Percentiles rank a stretch among this genome's conserved stretches.
Conservation (phyloP, 768 basidiomycete species). For the Sporobolomyces phaffii region DNA sequence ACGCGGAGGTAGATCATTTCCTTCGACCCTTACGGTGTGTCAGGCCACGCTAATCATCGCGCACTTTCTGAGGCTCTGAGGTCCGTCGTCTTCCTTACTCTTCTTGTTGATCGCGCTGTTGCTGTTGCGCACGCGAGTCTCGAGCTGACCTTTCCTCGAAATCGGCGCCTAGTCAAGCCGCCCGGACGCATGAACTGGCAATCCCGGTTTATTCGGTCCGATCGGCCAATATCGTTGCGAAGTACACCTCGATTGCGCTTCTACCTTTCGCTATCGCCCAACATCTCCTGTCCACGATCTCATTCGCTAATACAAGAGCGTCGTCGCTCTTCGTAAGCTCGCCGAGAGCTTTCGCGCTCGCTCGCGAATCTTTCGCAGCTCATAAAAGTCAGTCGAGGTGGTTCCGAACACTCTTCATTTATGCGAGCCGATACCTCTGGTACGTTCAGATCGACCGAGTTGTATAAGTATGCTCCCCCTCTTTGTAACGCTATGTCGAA, state of each 20-base stretch:
- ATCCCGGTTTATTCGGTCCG: slow-evolving; percentile 20
- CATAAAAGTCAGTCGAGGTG: slow-evolving; percentile 47
- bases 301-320: background rate
- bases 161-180: background rate
- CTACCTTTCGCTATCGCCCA: slow-evolving; percentile 21
- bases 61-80: too few relatives aligned
- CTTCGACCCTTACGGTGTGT: slow-evolving; percentile 48
- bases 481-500: too few relatives aligned
- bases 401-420: slow-evolving; percentile 48
- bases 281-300: background rate
- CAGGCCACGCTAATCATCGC: slow-evolving; percentile 48
- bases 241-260: slow-evolving; percentile 34
- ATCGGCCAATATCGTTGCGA: slow-evolving; percentile 32
- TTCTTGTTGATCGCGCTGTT: too few relatives aligned
- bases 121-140: too few relatives aligned
- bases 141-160: background rate
- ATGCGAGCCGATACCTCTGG: slow-evolving; percentile 48
- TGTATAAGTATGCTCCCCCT: slow-evolving; percentile 7
- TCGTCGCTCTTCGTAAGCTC: slow-evolving; percentile 34
- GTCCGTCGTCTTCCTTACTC: too few relatives aligned
- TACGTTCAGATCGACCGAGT: slow-evolving; percentile 42
- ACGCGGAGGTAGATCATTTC: slow-evolving; percentile 45
- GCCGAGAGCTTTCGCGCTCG: slow-evolving; percentile 36
- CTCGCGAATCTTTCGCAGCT: slow-evolving; percentile 45
- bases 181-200: background rate